Base-by-base conservation (phyloP, 2,329 filamentous ascomycete genomes). In the Scytalidium sp. region DNA sequence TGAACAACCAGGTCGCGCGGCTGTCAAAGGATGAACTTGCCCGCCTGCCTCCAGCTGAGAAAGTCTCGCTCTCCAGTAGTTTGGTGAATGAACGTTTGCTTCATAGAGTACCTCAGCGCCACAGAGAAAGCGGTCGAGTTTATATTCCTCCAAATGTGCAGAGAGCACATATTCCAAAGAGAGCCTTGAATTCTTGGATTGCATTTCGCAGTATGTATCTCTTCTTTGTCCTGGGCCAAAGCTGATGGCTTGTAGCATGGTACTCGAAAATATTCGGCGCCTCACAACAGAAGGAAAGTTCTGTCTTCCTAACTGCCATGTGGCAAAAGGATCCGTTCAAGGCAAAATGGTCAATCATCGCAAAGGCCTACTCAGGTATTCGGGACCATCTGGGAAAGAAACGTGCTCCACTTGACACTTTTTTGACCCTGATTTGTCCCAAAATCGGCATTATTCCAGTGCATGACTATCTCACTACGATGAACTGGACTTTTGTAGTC, bases 311-410 rank as follows among this genome's bases (percentile, higher is more conserved):
- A 27, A 61, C 51, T 21, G 17, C 43, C 3, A 43, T 60, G 22
- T 60, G 57, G 56, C 43, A 55, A 23, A 11, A 47, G 4, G 57
- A 59, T 43, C 56, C 54, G 8, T 61, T 60, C 49, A 52, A 57
- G 19, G 54, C 52, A 11, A 61, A 58, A 43, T 62, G 57, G 43
- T 25, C 49, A 5, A 56, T 59, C 3, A 20, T 61, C 36, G 59
- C 60, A 4, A 50, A 49, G 13, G 51, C 56, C 7, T 60, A 57
- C 45, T 55, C 57, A n/a, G 45, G 42, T 17, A 59, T 61, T 11
- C 53, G 57, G 32, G 56, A 60, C 36, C 19, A 43, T 13, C 47
- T 52, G 22, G 51, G 51, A 9, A 62, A 57, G 27, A 46, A 41
- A 41, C 41, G 49, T 25, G 52, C 56, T n/a, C 50, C 56, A 3